Evolutionary conservation across 2,329 filamentous ascomycete species (phyloP).

Genomic region (Cladosporium sphaerospermum): DNA sequence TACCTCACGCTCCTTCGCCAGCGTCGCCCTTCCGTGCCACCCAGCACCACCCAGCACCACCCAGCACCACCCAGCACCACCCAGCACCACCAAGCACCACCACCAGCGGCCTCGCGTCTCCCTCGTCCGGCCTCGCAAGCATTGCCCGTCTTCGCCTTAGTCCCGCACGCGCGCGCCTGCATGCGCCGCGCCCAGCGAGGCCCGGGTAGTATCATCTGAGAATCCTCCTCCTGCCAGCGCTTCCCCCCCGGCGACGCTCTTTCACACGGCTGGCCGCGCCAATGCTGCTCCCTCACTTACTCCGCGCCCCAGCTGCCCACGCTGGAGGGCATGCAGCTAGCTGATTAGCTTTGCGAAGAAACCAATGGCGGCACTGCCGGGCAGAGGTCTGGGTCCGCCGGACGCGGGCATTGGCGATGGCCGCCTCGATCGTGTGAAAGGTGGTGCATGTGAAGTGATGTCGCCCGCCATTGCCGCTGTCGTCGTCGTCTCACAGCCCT

Average conservation of each 20-base stretch:
- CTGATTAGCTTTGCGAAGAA: slow-evolving; percentile 25
- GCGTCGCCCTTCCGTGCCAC: background rate
- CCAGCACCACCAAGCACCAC: background rate
- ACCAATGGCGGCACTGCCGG: slow-evolving; percentile 24
- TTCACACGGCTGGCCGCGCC: slow-evolving; percentile 1
- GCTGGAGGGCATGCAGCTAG: slow-evolving; percentile 26
- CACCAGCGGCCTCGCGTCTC: background rate
- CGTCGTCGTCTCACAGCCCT: slow-evolving; percentile 12
- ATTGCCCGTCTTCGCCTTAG: slow-evolving; percentile 1
- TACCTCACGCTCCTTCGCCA: background rate
- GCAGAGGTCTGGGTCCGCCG: slow-evolving; percentile 6
- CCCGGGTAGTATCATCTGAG: background rate
- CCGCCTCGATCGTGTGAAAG: slow-evolving; percentile 8
- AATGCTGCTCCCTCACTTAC: background rate
- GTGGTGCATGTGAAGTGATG: slow-evolving; percentile 21
- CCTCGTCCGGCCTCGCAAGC: slow-evolving; percentile 1
- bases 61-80: background rate
- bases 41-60: background rate
- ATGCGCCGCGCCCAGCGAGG: background rate
- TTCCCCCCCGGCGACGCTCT: background rate
- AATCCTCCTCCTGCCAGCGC: slow-evolving; percentile 2
- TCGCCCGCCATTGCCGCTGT: slow-evolving; percentile 5
- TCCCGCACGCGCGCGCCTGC: slow-evolving; percentile 1
- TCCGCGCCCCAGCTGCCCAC: slow-evolving; percentile 1
- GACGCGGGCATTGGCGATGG: background rate